phyloP scores from a whole-genome alignment of 768 basidiomycete species.

The Pholiota microspora region DNA sequence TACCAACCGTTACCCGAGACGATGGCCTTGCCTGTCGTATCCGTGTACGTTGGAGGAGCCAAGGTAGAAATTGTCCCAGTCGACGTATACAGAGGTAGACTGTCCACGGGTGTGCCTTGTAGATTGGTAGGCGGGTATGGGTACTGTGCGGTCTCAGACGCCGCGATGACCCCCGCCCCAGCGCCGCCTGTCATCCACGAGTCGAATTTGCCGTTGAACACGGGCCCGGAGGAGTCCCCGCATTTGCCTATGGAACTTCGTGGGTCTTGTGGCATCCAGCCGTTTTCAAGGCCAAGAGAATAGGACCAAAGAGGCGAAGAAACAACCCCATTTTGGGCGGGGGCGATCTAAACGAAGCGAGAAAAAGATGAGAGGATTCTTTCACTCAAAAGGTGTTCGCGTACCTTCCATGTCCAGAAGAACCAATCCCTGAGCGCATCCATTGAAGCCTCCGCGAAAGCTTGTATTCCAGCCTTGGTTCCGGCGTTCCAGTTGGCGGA shows the following conservation, averaged over 20 bases:
- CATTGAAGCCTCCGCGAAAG: constrained; percentile 59
- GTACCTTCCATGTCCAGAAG: constrained; percentile 56
- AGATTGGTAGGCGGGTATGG: constrained; percentile 67
- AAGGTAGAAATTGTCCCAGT: constrained; percentile 63
- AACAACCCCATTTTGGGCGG: constrained; percentile 32
- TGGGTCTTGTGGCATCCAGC: constrained; percentile 53
- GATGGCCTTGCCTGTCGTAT: constrained; percentile 35
- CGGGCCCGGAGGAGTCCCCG: constrained; percentile 34
- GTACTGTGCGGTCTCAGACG: constrained; percentile 36
- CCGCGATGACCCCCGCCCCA: constrained; percentile 48
- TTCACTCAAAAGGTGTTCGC: too few relatives aligned
- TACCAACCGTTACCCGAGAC: constrained; percentile 53
- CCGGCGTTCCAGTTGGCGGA: constrained; percentile 51
- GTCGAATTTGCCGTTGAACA: constrained; percentile 45
- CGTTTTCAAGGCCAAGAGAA: constrained; percentile 36
- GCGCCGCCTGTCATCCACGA: constrained; percentile 73
- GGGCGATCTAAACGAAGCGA: constrained; percentile 27
- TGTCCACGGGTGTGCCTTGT: constrained; percentile 33
- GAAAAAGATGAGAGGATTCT: not conserved
- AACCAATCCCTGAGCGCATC: constrained; percentile 41
- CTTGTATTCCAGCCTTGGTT: constrained; percentile 36
- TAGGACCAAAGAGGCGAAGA: constrained; percentile 51
- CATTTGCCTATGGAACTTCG: constrained; percentile 58
- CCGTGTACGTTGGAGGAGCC: constrained; percentile 39
- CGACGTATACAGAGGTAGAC: constrained; percentile 64